Evolutionary conservation across 2,329 filamentous ascomycete genomes (phyloP).

Genomic region (Cladophialophora yegresii): DNA sequence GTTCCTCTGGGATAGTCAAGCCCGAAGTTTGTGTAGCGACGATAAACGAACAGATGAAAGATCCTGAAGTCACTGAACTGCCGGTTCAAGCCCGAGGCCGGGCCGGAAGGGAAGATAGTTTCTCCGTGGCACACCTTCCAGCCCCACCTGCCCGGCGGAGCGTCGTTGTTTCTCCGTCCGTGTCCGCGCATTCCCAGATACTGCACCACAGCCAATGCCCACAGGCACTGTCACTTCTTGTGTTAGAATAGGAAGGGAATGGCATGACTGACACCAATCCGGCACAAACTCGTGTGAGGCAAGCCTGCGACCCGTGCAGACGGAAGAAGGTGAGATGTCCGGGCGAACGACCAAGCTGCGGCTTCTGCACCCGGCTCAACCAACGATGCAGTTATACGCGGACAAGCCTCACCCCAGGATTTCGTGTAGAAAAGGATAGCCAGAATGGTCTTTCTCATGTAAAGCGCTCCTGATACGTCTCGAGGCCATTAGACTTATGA

Average conservation of each 20-base stretch:
- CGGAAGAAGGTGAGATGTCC: constrained; percentile 57
- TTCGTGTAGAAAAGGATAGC: constrained; percentile 38
- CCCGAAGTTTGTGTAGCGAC: not conserved
- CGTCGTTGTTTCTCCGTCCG: not conserved
- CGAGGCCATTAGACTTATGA: not conserved
- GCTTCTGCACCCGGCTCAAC: constrained; percentile 52
- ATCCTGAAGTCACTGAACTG: not conserved
- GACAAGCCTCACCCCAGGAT: not conserved
- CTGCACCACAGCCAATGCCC: not conserved
- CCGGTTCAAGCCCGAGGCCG: not conserved
- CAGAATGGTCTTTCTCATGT: constrained; percentile 18
- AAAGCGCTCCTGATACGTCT: not conserved
- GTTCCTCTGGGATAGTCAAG: not conserved
- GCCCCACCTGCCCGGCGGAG: not conserved
- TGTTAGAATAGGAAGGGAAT: not conserved
- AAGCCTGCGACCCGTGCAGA: constrained; percentile 50
- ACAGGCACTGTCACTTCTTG: not conserved
- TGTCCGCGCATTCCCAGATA: not conserved
- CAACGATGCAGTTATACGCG: constrained; percentile 52
- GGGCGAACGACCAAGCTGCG: constrained; percentile 54
- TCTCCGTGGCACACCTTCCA: not conserved
- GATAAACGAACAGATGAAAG: not conserved
- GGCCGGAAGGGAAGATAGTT: not conserved
- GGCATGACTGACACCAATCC: constrained; percentile 26
- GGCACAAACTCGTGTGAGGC: constrained; percentile 40